These are phyloP conservation scores for Gossypium sturtianum DNA, from an alignment of 345 rosid genomes.

Conservation along the genomic window DNA sequence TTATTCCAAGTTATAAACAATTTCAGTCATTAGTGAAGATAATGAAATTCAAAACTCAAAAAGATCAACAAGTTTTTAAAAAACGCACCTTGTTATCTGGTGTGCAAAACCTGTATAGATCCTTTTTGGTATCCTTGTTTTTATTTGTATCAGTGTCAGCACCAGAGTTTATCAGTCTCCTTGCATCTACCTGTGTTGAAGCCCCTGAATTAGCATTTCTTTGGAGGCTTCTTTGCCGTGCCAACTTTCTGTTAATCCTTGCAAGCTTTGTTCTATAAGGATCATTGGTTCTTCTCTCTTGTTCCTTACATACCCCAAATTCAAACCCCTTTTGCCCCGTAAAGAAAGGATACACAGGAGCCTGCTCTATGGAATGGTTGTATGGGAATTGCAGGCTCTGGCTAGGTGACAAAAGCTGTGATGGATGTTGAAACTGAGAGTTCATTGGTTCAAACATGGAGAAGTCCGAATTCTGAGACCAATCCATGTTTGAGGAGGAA, in stretches of 20 bases:
- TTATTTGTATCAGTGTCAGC: neutral
- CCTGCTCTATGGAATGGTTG: neutral
- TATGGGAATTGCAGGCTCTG: constrained; percentile 15
- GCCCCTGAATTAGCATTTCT: constrained; percentile 23
- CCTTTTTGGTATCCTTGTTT: constrained; percentile 5
- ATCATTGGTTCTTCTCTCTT: constrained; percentile 26
- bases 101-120: constrained; percentile 32
- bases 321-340: neutral
- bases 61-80: neutral
- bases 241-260: constrained; percentile 56
- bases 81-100: constrained; percentile 47
- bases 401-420: constrained; percentile 6
- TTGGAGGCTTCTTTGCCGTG: constrained; percentile 47
- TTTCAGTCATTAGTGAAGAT: neutral
- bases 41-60: neutral
- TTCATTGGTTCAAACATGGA: constrained; percentile 1
- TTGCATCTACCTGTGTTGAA: constrained; percentile 20
- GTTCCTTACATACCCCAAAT: constrained; percentile 7
- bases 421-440: constrained; percentile 3
- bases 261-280: constrained; percentile 50
- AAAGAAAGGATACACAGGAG: constrained; percentile 17
- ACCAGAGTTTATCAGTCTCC: constrained; percentile 19
- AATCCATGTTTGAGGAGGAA: neutral
- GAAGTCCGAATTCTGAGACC: constrained; percentile 6
- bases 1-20: neutral